Percentiles rank a stretch among this genome's conserved stretches.
phyloP scores from a whole-genome alignment of 495 filamentous ascomycete species.

The Aspergillus asperescens region DNA sequence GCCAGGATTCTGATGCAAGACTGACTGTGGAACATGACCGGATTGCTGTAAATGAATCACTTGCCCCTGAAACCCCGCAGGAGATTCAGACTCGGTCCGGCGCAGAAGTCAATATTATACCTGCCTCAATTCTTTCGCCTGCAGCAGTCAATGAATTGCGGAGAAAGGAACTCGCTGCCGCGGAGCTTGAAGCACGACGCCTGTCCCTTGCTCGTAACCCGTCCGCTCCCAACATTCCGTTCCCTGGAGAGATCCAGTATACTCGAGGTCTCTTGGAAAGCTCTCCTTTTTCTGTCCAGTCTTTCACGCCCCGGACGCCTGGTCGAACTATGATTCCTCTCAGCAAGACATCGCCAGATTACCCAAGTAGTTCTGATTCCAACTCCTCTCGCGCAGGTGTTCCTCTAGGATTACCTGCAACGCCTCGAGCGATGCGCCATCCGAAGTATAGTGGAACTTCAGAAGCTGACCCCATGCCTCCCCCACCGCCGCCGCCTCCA shows the following conservation, averaged over 20 bases:
- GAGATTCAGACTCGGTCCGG: constrained; percentile 14
- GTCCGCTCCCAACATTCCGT: constrained; percentile 71
- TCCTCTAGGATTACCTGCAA: constrained; percentile 70
- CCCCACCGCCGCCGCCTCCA: constrained; percentile 6
- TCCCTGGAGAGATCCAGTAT: constrained; percentile 58
- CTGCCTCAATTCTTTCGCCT: constrained; percentile 24
- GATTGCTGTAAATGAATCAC: neutral
- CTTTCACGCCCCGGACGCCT: constrained; percentile 42
- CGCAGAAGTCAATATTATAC: constrained; percentile 20
- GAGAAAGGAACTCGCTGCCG: constrained; percentile 73
- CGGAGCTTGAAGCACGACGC: constrained; percentile 80
- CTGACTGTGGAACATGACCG: constrained; percentile 12
- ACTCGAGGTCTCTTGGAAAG: constrained; percentile 32
- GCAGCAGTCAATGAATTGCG: constrained; percentile 33
- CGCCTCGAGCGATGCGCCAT: constrained; percentile 79
- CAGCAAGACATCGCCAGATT: constrained; percentile 45
- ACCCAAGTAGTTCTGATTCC: constrained; percentile 41
- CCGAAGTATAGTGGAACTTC: constrained; percentile 58
- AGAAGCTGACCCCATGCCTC: constrained; percentile 57
- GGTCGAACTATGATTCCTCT: constrained; percentile 29
- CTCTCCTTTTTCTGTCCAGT: constrained; percentile 30
- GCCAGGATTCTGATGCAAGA: constrained; percentile 31
- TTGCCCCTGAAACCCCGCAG: constrained; percentile 18
- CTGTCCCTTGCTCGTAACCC: constrained; percentile 75
- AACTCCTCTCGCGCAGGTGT: constrained; percentile 37